Evolutionary conservation across 2,329 filamentous ascomycete species (phyloP).

Genomic region (Cladosporium colombiae): DNA sequence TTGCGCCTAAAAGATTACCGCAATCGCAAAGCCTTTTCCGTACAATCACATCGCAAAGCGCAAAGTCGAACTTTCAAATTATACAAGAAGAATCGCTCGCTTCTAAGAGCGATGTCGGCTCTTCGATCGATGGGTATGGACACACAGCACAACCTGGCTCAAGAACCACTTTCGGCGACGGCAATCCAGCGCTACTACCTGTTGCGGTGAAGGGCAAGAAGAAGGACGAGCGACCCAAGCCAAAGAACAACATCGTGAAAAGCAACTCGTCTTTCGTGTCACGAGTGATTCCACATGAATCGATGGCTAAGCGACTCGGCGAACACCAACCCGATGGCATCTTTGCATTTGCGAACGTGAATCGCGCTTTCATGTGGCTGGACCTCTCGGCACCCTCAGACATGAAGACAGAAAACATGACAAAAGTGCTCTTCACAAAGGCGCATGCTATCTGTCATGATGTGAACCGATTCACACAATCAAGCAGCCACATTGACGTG

Average conservation of each 20-base stretch:
- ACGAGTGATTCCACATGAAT: slow-evolving; percentile 89
- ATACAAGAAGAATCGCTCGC: slow-evolving; percentile 45
- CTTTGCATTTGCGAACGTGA: slow-evolving; percentile 93
- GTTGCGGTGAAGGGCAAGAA: slow-evolving; percentile 64
- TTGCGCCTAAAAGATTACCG: slow-evolving; percentile 57
- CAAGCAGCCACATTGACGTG: slow-evolving; percentile 77
- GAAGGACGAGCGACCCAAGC: slow-evolving; percentile 76
- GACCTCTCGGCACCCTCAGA: slow-evolving; percentile 80
- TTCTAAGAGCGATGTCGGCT: slow-evolving; percentile 47
- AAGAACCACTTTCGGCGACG: slow-evolving; percentile 76
- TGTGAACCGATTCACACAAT: slow-evolving; percentile 81
- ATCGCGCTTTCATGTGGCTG: slow-evolving; percentile 93
- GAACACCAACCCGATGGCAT: slow-evolving; percentile 78
- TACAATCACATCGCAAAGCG: slow-evolving; percentile 44
- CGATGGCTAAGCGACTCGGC: slow-evolving; percentile 71
- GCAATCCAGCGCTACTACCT: slow-evolving; percentile 71
- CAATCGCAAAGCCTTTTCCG: slow-evolving; percentile 44
- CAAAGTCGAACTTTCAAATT: slow-evolving; percentile 40
- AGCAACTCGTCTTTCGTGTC: slow-evolving; percentile 98
- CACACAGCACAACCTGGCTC: slow-evolving; percentile 34
- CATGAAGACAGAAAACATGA: slow-evolving; percentile 81
- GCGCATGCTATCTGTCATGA: slow-evolving; percentile 95
- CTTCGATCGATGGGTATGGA: slow-evolving; percentile 43
- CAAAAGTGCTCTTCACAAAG: slow-evolving; percentile 96
- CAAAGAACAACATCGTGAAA: slow-evolving; percentile 97